phyloP scores from a whole-genome alignment of 345 rosid species.

The Murraya koenigii region DNA sequence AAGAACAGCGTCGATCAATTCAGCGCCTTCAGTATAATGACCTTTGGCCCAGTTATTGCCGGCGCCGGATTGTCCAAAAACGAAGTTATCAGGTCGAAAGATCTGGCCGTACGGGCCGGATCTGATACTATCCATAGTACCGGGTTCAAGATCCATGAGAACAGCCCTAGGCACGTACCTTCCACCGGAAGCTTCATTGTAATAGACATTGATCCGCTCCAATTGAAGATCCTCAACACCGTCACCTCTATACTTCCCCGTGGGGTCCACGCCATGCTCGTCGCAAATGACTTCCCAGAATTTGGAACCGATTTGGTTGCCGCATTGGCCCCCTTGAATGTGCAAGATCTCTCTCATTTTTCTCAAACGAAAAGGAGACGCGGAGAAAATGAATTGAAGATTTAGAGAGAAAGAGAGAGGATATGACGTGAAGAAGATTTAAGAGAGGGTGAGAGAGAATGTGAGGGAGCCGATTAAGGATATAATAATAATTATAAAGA shows the following conservation, averaged over 20 bases:
- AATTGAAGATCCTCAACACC: slow-evolving; percentile 60
- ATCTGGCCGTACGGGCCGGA: slow-evolving; percentile 87
- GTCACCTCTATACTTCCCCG: slow-evolving; percentile 72
- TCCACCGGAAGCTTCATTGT: slow-evolving; percentile 92
- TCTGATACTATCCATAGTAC: slow-evolving; percentile 97
- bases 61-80: slow-evolving; percentile 83
- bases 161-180: slow-evolving; percentile 94
- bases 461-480: slow-evolving; percentile 11
- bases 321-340: slow-evolving; percentile 96
- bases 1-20: slow-evolving; percentile 88
- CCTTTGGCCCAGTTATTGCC: slow-evolving; percentile 93
- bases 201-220: slow-evolving; percentile 91
- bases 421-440: neutral
- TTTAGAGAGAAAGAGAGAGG: slow-evolving; percentile 11
- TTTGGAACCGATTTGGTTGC: slow-evolving; percentile 97
- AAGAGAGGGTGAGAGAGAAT: neutral
- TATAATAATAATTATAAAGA: slow-evolving; percentile 10
- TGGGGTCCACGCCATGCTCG: slow-evolving; percentile 89
- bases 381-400: neutral
- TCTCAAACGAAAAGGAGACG: neutral
- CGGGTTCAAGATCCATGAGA: slow-evolving; percentile 98
- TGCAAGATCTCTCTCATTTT: slow-evolving; percentile 95
- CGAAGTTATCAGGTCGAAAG: slow-evolving; percentile 85
- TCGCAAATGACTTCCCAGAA: slow-evolving; percentile 99
- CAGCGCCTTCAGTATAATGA: slow-evolving; percentile 96